Conservation (phyloP, 441 rosid genomes). For the Gossypium lobatum region DNA sequence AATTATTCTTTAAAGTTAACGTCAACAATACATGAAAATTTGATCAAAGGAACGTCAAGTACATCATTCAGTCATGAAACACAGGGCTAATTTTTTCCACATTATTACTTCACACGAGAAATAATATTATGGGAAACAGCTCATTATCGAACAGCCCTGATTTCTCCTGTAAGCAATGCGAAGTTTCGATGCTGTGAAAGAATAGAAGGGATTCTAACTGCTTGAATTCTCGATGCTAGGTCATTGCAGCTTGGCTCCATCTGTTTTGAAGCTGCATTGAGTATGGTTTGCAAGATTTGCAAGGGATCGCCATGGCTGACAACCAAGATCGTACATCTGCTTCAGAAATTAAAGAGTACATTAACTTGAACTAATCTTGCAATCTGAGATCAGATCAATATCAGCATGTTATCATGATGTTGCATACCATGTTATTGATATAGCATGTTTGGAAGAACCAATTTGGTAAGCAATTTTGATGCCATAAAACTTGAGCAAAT, state of each 20-base stretch:
- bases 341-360: not conserved
- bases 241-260: constrained; percentile 16
- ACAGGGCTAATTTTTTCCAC: not conserved
- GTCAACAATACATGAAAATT: not conserved
- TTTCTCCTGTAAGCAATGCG: constrained; percentile 72
- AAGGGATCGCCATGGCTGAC: constrained; percentile 93
- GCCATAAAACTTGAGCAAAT: not conserved
- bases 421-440: not conserved
- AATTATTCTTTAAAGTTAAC: not conserved
- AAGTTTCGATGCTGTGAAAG: constrained; percentile 75
- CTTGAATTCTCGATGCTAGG: constrained; percentile 41
- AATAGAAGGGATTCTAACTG: constrained; percentile 40
- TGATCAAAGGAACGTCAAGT: too few relatives aligned
- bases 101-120: not conserved
- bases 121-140: not conserved
- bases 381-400: not conserved
- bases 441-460: not conserved
- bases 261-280: constrained; percentile 41
- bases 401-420: not conserved
- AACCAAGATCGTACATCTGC: constrained; percentile 52
- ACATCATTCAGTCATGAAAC: not conserved
- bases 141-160: constrained; percentile 32
- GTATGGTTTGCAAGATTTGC: constrained; percentile 76
- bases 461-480: not conserved
- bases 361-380: not conserved